Conservation (phyloP, 2,329 filamentous ascomycete species). For the Venturia oleaginea region DNA sequence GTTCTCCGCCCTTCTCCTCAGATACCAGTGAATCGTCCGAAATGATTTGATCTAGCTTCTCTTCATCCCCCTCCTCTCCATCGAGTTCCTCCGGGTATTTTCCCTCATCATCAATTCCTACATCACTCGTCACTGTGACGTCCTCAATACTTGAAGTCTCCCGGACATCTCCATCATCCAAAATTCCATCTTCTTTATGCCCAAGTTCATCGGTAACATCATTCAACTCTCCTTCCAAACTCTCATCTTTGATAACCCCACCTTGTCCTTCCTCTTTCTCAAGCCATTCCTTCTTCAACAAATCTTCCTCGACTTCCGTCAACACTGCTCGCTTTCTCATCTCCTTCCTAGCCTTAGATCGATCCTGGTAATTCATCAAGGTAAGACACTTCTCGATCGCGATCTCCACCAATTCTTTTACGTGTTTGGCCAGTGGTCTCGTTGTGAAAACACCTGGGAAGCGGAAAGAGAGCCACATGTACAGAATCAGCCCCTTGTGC, state of each 20-base stretch:
- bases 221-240: background rate
- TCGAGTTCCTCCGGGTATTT: background rate
- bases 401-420: slow-evolving; percentile 68
- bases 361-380: slow-evolving; percentile 1
- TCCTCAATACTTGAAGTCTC: background rate
- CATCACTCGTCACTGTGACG: background rate
- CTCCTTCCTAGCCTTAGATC: background rate
- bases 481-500: slow-evolving; percentile 74
- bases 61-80: background rate
- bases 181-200: background rate
- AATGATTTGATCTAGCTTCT: background rate
- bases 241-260: background rate
- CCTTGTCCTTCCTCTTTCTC: background rate
- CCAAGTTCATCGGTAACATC: background rate
- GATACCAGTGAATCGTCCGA: background rate
- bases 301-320: slow-evolving; percentile 1
- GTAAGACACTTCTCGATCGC: slow-evolving; percentile 49
- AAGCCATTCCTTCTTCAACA: background rate
- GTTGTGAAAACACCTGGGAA: slow-evolving; percentile 73
- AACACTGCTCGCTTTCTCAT: background rate
- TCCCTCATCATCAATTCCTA: background rate
- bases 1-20: background rate
- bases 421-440: slow-evolving; percentile 66
- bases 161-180: background rate
- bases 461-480: slow-evolving; percentile 88